A percentile compares a stretch with the other conserved stretches of the same genome.
Conservation (phyloP, 495 filamentous ascomycete species). For the Oidiodendron maius region DNA sequence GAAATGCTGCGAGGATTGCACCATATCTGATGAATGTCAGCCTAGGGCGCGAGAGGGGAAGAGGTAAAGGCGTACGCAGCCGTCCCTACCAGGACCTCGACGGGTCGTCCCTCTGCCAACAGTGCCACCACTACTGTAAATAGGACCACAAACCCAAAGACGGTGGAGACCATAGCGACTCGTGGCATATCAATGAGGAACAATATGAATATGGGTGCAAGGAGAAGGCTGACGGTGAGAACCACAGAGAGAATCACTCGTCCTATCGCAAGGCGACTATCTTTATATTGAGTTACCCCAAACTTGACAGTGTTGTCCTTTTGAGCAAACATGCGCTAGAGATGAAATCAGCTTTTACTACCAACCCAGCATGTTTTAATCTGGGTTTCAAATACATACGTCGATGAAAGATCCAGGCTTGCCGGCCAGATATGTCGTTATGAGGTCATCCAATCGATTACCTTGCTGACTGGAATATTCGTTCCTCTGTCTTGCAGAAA, state of each 20-base stretch:
- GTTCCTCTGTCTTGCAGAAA: not conserved
- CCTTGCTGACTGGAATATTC: not conserved
- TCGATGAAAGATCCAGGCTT: too few relatives aligned
- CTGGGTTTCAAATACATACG: too few relatives aligned
- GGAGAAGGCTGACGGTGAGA: slow-evolving; percentile 2
- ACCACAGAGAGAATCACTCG: not conserved
- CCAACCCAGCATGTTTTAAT: too few relatives aligned
- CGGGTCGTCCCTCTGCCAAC: slow-evolving; percentile 1
- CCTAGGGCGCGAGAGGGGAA: not conserved
- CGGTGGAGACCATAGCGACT: slow-evolving; percentile 1
- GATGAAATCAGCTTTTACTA: not conserved
- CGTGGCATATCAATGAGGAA: slow-evolving; percentile 6
- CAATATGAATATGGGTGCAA: slow-evolving; percentile 7
- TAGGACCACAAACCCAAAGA: slow-evolving; percentile 1
- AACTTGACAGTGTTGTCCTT: not conserved
- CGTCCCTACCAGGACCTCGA: slow-evolving; percentile 8
- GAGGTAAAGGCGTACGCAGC: slow-evolving; percentile 1
- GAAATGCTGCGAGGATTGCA: slow-evolving; percentile 4
- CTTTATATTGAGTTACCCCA: not conserved
- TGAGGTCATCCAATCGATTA: not conserved
- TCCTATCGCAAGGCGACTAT: not conserved
- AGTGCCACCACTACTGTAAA: slow-evolving; percentile 2
- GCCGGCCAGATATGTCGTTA: not conserved
- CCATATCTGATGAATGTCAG: slow-evolving; percentile 7
- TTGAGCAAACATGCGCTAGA: not conserved